Evolutionary conservation across 192 early-diverging fungal genomes (phyloP).

Genomic region (Pilaira anomala): DNA sequence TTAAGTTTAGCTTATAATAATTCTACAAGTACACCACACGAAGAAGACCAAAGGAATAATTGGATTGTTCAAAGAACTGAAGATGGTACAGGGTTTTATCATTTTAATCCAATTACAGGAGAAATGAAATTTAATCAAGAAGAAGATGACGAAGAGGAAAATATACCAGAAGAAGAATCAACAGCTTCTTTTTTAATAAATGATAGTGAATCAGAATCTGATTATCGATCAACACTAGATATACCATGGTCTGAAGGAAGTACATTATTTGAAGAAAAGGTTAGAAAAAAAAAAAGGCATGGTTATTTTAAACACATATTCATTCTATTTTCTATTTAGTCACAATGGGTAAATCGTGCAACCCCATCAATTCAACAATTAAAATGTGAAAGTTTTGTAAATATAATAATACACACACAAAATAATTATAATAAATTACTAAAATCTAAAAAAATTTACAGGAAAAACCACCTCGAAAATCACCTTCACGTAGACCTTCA

Average conservation of each 20-base stretch:
- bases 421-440: neutral
- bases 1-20: neutral
- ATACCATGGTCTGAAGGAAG: slow-evolving; percentile 1
- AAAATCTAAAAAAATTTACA: no score
- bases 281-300: no score
- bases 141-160: neutral
- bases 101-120: slow-evolving; percentile 24
- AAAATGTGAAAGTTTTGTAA: no score
- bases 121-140: slow-evolving; percentile 28
- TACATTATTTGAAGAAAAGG: no score
- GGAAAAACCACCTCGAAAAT: slow-evolving; percentile 13
- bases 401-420: neutral
- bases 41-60: neutral
- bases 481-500: slow-evolving; percentile 18
- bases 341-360: no score
- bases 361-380: no score
- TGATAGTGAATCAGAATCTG: neutral
- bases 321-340: no score
- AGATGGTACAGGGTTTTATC: slow-evolving; percentile 32
- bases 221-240: neutral
- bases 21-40: neutral
- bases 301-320: no score
- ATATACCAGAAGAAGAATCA: neutral
- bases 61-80: slow-evolving; percentile 21
- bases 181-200: neutral